Percentiles rank a stretch among this genome's conserved stretches.
Evolutionary conservation across 805 yeast genomes (phyloP).

Genomic region (Wickerhamiella musiphila): DNA sequence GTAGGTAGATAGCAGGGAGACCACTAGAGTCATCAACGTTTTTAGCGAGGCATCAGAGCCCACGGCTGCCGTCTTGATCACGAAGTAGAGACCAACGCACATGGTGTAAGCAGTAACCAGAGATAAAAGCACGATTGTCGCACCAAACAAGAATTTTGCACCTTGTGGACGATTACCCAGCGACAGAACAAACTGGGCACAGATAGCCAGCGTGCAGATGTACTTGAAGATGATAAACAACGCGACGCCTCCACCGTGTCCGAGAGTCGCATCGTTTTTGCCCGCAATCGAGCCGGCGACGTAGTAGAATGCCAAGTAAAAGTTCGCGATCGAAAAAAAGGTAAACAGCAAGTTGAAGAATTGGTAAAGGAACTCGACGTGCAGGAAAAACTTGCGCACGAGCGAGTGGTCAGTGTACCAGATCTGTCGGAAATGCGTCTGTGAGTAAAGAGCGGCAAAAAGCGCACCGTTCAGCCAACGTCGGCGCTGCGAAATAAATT

Average conservation of each 20-base stretch:
- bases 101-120: conserved; percentile 70
- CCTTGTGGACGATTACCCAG: conserved; percentile 98
- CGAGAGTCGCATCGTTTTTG: conserved; percentile 23
- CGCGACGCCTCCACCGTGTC: conserved; percentile 61
- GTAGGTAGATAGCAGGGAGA: conserved; percentile 77
- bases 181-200: conserved; percentile 79
- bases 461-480: conserved; percentile 96
- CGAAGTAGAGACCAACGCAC: conserved; percentile 67
- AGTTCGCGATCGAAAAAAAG: conserved; percentile 86
- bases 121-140: conserved; percentile 54
- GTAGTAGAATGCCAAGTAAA: conserved; percentile 77
- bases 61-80: conserved; percentile 34
- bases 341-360: conserved; percentile 57
- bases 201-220: conserved; percentile 60
- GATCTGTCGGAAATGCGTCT: conserved; percentile 56
- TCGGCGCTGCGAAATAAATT: conserved; percentile 78
- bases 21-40: conserved; percentile 46
- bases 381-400: conserved; percentile 51
- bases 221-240: conserved; percentile 76
- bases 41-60: conserved; percentile 23
- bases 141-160: conserved; percentile 58
- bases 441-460: conserved; percentile 81
- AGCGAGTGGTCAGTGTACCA: conserved; percentile 60
- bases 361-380: conserved; percentile 68
- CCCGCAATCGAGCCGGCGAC: conserved; percentile 61